A percentile compares a stretch with the other conserved stretches of the same genome.
Evolutionary conservation across 2,329 filamentous ascomycete genomes (phyloP).

Genomic region (Amauroascus niger): DNA sequence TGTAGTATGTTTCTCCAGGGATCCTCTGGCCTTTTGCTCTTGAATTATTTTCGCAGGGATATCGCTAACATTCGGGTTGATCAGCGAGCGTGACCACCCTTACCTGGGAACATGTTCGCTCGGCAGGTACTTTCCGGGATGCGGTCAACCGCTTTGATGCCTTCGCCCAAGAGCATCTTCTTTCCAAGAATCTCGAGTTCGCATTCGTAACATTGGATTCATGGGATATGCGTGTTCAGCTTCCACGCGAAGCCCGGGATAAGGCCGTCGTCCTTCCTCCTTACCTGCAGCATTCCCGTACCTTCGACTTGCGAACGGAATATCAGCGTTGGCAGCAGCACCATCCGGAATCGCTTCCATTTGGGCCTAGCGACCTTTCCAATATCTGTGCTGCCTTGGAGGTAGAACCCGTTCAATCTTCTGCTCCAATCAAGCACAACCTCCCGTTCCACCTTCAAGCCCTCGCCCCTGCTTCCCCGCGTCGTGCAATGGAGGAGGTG

Average conservation of each 20-base stretch:
- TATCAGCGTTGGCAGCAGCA: slow-evolving; percentile 98
- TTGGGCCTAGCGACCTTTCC: slow-evolving; percentile 86
- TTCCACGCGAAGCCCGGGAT: slow-evolving; percentile 93
- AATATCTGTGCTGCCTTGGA: slow-evolving; percentile 98
- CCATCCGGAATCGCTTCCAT: slow-evolving; percentile 92
- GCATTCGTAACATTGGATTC: slow-evolving; percentile 97
- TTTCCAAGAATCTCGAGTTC: slow-evolving; percentile 86
- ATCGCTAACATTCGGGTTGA: slow-evolving; percentile 7
- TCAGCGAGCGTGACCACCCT: slow-evolving; percentile 90
- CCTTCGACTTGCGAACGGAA: slow-evolving; percentile 92
- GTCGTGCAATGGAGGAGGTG: slow-evolving; percentile 94
- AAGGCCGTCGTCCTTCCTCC: slow-evolving; percentile 94
- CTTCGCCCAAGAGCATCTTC: slow-evolving; percentile 85
- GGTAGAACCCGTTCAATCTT: slow-evolving; percentile 94
- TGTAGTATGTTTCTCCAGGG: slow-evolving; percentile 69
- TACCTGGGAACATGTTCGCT: slow-evolving; percentile 98
- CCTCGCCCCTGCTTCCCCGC: slow-evolving; percentile 84
- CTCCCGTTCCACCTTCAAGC: slow-evolving; percentile 96
- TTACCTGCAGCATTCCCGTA: slow-evolving; percentile 94
- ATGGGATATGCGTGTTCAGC: slow-evolving; percentile 95
- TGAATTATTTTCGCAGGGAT: slow-evolving; percentile 11
- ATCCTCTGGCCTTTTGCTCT: slow-evolving; percentile 14
- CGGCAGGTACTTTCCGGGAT: slow-evolving; percentile 93
- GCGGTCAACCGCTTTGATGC: slow-evolving; percentile 90
- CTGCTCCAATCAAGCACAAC: slow-evolving; percentile 97